Percentiles rank a stretch among this genome's conserved stretches.
phyloP scores from a whole-genome alignment of 2,329 filamentous ascomycete genomes.

The Boeremia exigua region DNA sequence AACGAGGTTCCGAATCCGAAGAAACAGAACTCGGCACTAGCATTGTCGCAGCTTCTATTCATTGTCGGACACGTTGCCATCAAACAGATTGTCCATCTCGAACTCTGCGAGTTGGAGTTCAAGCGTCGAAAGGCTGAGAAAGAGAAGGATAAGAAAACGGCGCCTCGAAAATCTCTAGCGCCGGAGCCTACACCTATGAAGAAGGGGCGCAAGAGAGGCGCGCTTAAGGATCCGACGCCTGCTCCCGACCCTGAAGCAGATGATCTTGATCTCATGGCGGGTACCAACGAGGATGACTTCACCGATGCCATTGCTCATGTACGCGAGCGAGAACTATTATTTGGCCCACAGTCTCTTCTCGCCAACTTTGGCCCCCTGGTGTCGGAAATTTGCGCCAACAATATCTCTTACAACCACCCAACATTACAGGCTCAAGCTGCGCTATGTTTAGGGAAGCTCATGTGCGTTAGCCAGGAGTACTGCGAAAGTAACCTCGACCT shows the following conservation, averaged over 20 bases:
- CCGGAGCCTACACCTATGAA: constrained; percentile 45
- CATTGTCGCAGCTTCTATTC: constrained; percentile 89
- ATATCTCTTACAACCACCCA: constrained; percentile 87
- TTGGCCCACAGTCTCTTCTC: constrained; percentile 83
- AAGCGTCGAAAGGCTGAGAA: constrained; percentile 94
- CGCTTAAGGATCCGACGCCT: constrained; percentile 51
- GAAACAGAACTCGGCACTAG: constrained; percentile 73
- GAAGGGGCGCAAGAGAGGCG: constrained; percentile 51
- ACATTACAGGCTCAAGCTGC: constrained; percentile 93
- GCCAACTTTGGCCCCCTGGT: constrained; percentile 90
- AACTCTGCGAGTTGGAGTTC: constrained; percentile 97
- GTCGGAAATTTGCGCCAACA: constrained; percentile 88
- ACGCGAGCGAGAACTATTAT: constrained; percentile 82
- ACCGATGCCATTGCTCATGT: constrained; percentile 86
- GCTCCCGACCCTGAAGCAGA: constrained; percentile 69
- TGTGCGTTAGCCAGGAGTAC: constrained; percentile 97
- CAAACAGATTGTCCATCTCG: constrained; percentile 98
- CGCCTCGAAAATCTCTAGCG: constrained; percentile 42
- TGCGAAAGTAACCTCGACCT: constrained; percentile 92
- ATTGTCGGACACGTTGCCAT: constrained; percentile 96
- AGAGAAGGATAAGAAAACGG: constrained; percentile 75
- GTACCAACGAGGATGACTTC: constrained; percentile 94
- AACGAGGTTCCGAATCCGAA: constrained; percentile 35
- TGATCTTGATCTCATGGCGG: constrained; percentile 94
- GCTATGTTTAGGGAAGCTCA: constrained; percentile 93